Evolutionary conservation across 148 eudicot genomes (phyloP).

Genomic region (Salicornia ramosissima): DNA sequence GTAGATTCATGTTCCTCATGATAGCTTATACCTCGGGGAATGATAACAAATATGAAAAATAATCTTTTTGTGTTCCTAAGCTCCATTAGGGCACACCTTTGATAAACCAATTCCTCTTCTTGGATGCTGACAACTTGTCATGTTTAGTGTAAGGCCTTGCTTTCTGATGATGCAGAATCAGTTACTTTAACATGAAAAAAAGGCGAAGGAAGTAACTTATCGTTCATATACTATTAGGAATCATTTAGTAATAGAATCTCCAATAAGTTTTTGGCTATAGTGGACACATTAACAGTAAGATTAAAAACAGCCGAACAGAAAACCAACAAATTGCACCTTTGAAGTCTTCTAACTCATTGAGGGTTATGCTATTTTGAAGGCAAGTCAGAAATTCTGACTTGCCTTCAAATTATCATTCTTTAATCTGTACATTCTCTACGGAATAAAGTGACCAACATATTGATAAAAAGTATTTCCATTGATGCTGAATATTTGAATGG

Average conservation of each 20-base stretch:
- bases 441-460: too few species aligned
- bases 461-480: too few species aligned
- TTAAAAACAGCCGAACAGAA: too few species aligned
- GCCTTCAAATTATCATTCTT: too few species aligned
- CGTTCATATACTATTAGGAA: background rate
- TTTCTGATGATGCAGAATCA: background rate
- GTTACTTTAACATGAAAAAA: background rate
- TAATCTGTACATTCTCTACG: too few species aligned
- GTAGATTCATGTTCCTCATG: background rate
- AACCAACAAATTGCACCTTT: too few species aligned
- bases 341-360: too few species aligned
- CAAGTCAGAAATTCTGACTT: too few species aligned
- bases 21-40: background rate
- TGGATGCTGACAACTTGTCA: background rate
- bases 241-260: background rate
- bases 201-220: background rate
- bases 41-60: background rate
- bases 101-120: background rate
- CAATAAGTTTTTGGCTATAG: background rate
- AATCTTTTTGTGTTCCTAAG: background rate
- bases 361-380: too few species aligned
- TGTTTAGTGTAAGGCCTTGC: too few species aligned
- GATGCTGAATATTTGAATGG: too few species aligned
- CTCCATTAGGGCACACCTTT: background rate
- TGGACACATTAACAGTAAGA: background rate